A percentile compares a stretch with the other conserved stretches of the same genome.
Conservation (phyloP, 139 green algal genomes). For the Tetratostichococcus sp. region DNA sequence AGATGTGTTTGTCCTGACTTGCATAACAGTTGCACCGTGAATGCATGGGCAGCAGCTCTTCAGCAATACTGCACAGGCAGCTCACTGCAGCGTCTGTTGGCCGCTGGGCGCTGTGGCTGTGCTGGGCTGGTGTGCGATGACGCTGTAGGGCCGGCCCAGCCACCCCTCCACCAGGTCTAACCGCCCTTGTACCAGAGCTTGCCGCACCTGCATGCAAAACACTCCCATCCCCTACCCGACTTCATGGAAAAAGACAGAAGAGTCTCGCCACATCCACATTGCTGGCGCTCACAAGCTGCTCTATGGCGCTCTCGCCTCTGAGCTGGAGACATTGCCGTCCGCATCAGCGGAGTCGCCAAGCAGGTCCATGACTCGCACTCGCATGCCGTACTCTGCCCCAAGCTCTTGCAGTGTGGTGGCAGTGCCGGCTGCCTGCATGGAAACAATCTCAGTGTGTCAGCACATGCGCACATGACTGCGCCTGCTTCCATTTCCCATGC, state of each 20-base stretch:
- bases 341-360: not conserved
- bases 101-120: not conserved
- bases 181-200: constrained; percentile 38
- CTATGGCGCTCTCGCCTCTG: not conserved
- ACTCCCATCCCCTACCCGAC: too few relatives aligned
- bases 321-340: not conserved
- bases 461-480: too few relatives aligned
- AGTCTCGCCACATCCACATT: not conserved
- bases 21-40: too few relatives aligned
- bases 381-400: constrained; percentile 45
- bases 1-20: too few relatives aligned
- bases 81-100: not conserved
- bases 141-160: constrained; percentile 26
- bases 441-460: too few relatives aligned
- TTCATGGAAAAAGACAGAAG: constrained; percentile 36
- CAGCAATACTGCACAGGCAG: not conserved
- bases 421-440: constrained; percentile 31
- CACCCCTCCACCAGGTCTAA: constrained; percentile 30
- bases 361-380: constrained; percentile 16
- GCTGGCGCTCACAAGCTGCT: constrained; percentile 5
- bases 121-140: constrained; percentile 10
- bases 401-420: constrained; percentile 44
- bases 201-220: constrained; percentile 32
- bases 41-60: not conserved
- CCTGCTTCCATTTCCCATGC: too few relatives aligned